phyloP scores from a whole-genome alignment of 768 basidiomycete species.

The Trametes coccinea region DNA sequence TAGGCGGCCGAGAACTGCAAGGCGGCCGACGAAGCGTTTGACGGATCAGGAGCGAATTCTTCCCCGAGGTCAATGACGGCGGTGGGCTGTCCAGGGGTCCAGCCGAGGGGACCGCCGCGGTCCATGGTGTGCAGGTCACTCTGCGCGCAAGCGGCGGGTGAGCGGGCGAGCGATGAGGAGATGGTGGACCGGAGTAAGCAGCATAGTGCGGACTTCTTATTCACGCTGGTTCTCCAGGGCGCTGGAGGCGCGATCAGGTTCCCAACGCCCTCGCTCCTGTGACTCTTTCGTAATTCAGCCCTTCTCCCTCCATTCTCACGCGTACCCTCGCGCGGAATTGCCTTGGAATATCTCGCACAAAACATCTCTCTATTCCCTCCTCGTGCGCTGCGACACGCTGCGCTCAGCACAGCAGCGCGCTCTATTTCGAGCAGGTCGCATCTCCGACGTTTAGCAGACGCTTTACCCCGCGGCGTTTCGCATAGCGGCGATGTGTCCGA shows the following conservation, averaged over 20 bases:
- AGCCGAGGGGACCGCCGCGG: conserved; percentile 11
- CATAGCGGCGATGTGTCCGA: not conserved
- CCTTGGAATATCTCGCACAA: not conserved
- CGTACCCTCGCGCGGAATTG: not conserved
- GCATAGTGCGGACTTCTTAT: conserved; percentile 22
- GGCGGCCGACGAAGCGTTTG: conserved; percentile 19
- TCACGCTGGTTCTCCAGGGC: conserved; percentile 17
- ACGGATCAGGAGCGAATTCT: conserved; percentile 20
- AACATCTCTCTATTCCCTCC: not conserved
- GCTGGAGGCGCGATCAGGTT: conserved; percentile 23
- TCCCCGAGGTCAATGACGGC: conserved; percentile 26
- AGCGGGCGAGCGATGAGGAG: not conserved
- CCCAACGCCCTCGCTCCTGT: conserved; percentile 15
- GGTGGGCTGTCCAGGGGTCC: conserved; percentile 20
- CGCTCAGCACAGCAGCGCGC: not conserved
- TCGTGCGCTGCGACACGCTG: not conserved
- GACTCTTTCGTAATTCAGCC: conserved; percentile 17
- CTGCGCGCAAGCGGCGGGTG: not conserved
- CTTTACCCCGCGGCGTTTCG: not conserved
- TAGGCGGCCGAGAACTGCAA: conserved; percentile 20
- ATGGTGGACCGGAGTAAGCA: conserved; percentile 16
- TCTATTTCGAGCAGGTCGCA: not conserved
- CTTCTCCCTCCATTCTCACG: conserved; percentile 7
- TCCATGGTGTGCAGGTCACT: conserved; percentile 13
- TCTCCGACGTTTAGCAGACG: conserved; percentile 2